Percentiles rank a stretch among this genome's conserved stretches.
Evolutionary conservation across 257 asterid genomes (phyloP).

Genomic region (Thymus mandschuricus): DNA sequence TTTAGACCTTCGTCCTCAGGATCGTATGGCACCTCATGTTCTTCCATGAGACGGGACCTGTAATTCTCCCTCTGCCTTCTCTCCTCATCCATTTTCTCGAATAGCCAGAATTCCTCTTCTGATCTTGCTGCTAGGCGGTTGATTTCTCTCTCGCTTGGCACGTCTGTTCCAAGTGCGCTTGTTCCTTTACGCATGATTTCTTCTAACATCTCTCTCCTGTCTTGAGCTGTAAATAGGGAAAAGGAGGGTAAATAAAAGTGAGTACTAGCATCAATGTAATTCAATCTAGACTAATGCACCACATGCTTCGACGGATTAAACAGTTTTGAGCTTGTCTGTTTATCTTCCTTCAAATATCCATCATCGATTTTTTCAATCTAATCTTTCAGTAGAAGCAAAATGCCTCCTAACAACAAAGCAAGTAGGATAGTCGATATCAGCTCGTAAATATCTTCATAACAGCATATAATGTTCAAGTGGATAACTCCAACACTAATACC

Average conservation of each 20-base stretch:
- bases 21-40: conserved; percentile 74
- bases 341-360: neutral
- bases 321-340: no score
- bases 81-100: conserved; percentile 98
- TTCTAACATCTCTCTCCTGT: conserved; percentile 87
- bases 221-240: conserved; percentile 71
- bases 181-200: conserved; percentile 96
- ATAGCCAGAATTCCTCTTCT: conserved; percentile 91
- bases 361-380: neutral
- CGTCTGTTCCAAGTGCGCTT: conserved; percentile 87
- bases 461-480: no score
- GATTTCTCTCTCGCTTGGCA: conserved; percentile 97
- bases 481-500: no score
- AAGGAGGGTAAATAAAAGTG: neutral
- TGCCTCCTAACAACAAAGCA: no score
- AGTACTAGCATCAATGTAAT: conserved; percentile 4
- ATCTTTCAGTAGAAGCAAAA: no score
- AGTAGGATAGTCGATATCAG: no score
- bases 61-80: conserved; percentile 83
- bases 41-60: conserved; percentile 93
- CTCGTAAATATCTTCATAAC: no score
- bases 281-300: neutral
- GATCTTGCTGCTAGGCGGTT: conserved; percentile 96
- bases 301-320: neutral
- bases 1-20: conserved; percentile 38